Percentiles rank a stretch among this genome's conserved stretches.
phyloP scores from a whole-genome alignment of 805 yeast genomes.

The Monosporozyma servazzii region DNA sequence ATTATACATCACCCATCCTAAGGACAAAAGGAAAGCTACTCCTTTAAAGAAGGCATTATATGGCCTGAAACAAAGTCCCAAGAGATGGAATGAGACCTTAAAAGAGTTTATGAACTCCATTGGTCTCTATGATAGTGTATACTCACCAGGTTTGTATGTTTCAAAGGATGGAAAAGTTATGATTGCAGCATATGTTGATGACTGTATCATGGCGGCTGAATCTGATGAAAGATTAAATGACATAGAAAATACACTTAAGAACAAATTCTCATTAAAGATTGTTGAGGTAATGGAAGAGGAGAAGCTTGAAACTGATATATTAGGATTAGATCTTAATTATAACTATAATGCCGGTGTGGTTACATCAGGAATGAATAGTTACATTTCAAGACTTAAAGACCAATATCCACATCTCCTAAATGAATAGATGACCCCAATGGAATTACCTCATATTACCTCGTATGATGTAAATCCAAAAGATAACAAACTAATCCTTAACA shows the following conservation, averaged over 20 bases:
- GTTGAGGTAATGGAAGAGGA: slow-evolving; percentile 6
- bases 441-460: too few species aligned
- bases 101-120: slow-evolving; percentile 2
- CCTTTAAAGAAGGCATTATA: slow-evolving; percentile 3
- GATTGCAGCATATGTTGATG: slow-evolving; percentile 11
- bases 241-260: background rate
- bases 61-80: slow-evolving; percentile 5
- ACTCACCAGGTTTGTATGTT: slow-evolving; percentile 6
- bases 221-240: slow-evolving; percentile 3
- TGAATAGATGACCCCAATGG: too few species aligned
- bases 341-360: too few species aligned
- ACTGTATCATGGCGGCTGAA: slow-evolving; percentile 7
- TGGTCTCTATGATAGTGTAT: slow-evolving; percentile 2
- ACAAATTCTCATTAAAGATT: slow-evolving; percentile 3
- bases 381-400: too few species aligned
- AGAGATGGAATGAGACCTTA: slow-evolving; percentile 3
- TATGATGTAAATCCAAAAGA: too few species aligned
- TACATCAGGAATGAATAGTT: too few species aligned
- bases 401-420: too few species aligned
- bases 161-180: background rate
- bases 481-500: too few species aligned
- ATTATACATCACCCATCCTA: too few species aligned
- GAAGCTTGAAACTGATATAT: slow-evolving; percentile 3
- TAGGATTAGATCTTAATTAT: slow-evolving; percentile 6
- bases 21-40: background rate